phyloP scores from a whole-genome alignment of 116 monocot genomes.

The Trichopus zeylanicus region DNA sequence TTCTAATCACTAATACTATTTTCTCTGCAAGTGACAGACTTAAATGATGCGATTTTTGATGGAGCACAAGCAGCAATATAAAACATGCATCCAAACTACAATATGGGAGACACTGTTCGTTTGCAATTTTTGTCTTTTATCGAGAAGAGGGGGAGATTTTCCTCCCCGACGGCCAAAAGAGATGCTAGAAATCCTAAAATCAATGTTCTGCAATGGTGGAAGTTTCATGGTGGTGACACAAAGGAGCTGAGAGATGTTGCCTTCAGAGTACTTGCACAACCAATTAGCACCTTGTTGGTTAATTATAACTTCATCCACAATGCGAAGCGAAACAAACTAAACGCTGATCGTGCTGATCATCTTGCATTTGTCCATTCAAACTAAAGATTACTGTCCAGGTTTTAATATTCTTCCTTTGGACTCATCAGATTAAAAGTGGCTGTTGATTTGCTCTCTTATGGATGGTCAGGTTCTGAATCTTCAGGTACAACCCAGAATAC shows the following conservation, averaged over 20 bases:
- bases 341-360: constrained; percentile 18
- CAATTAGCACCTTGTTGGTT: constrained; percentile 25
- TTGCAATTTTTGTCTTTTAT: constrained; percentile 33
- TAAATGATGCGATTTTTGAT: constrained; percentile 41
- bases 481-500: constrained; percentile 24
- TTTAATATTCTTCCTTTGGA: neutral
- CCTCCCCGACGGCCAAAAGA: constrained; percentile 37
- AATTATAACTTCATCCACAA: constrained; percentile 20
- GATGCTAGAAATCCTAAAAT: constrained; percentile 44
- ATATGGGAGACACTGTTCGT: constrained; percentile 24
- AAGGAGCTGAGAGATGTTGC: constrained; percentile 47
- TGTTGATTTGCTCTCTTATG: neutral
- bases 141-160: constrained; percentile 39
- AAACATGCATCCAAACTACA: constrained; percentile 26
- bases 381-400: constrained; percentile 38
- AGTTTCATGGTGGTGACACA: constrained; percentile 51
- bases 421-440: neutral
- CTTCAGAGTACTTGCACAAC: constrained; percentile 36
- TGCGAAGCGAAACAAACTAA: constrained; percentile 18
- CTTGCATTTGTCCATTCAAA: constrained; percentile 34
- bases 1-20: neutral
- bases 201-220: constrained; percentile 48
- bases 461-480: neutral
- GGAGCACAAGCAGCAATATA: constrained; percentile 26
- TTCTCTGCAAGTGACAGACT: constrained; percentile 16